A percentile compares a stretch with the other conserved stretches of the same genome.
Evolutionary conservation across 345 rosid species (phyloP).

Genomic region (Boechera stricta): DNA sequence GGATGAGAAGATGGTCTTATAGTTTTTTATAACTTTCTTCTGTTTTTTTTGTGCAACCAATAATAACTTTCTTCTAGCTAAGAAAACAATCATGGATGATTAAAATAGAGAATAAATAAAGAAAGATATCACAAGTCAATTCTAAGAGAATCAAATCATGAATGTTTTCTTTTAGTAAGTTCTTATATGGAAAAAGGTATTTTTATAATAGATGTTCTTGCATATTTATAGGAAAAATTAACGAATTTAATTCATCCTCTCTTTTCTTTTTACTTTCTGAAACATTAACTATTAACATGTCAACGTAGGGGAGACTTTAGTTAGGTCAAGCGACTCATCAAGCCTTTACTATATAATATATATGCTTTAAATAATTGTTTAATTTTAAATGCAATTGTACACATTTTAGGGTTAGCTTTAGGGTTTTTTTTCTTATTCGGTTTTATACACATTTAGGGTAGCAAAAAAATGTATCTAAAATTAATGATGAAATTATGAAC

Average conservation of each 20-base stretch:
- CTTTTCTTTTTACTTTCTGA: no score
- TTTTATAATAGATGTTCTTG: background rate
- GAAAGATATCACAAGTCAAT: background rate
- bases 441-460: constrained; percentile 14
- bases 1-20: constrained; percentile 16
- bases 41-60: background rate
- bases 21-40: background rate
- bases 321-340: constrained; percentile 8
- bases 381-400: background rate
- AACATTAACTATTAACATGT: background rate
- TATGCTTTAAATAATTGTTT: background rate
- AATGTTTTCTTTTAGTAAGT: no score
- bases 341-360: background rate
- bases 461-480: background rate
- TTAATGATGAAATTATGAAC: background rate
- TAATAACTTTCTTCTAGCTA: background rate
- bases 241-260: background rate
- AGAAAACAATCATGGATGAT: background rate
- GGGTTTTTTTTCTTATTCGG: background rate
- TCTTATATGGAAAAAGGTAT: background rate
- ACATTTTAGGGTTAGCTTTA: constrained; percentile 10
- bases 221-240: background rate
- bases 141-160: background rate
- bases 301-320: constrained; percentile 25
- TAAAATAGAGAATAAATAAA: background rate